Base-by-base conservation (phyloP, 140 eudicot species). In the Stevia rebaudiana region DNA sequence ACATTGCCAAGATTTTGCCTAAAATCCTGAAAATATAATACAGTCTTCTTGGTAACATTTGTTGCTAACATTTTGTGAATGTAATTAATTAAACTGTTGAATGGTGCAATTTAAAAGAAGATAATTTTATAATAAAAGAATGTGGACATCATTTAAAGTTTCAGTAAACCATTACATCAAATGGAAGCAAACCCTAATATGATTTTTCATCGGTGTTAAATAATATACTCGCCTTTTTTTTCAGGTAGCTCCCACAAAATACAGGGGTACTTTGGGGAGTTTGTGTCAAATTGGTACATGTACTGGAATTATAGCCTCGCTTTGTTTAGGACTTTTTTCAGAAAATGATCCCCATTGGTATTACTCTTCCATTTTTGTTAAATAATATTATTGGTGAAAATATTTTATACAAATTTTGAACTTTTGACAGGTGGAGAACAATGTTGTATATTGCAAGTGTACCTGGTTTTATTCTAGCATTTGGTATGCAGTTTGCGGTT, bases 181-280 rank as follows among this genome's bases (percentile, higher is more conserved):
- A 70, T 60, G 59, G 52, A 59, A 36, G 23, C 53, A 18, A 39
- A 61, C 9, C 52, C 21, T 47, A 42, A 4, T 71, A 53, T 7
- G 44, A 36, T 51, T 19, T 36, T 65, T 30, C 8, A 1, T 42
- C 13, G 12, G 41, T 58, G 50, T 11, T 58, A 19, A 50, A 50
- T 44, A 64, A 55, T 33, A 28, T 64, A 37, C 0, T 22, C 37
- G 24, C 28, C 36, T 35, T 71, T 15, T 59, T 48, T 22, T 54
- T 41, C 80, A 89, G 96, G 82, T 89, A 9, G 82, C 95, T 72
- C 97, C 97, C 72, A 89, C 97, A 69, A 89, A 86, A 67, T 85
- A 78, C 43, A 78, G 97, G 77, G 97, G 97, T 49, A 76, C 84
- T 0, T 74, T 89, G 65, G 95, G 92, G 50, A 80, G 86, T 51